Evolutionary conservation across 2,329 filamentous ascomycete genomes (phyloP), one percentile per base, ranked within the genome.

Genomic region (Pyrenophora tritici-repentis): DNA sequence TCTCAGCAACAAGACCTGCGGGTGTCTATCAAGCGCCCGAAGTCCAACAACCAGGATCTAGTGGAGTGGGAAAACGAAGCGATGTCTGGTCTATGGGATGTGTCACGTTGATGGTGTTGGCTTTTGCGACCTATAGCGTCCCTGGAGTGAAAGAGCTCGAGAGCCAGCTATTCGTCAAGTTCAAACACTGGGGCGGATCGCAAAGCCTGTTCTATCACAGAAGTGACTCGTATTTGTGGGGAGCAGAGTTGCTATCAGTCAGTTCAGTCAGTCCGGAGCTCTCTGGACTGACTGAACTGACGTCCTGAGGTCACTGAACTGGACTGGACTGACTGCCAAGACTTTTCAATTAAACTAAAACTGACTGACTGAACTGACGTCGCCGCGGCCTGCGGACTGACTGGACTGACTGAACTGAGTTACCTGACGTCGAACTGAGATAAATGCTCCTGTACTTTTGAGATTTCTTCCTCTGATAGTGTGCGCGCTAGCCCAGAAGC

Each of bases 11-110:
- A 2, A 38, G 35, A 22, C 35, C 35, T 0, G 5, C 18, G 1
- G 35, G 35, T 14, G 1, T 38, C 12, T 38, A 38, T 13, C 35
- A 38, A 2, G 35, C 35, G 2, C 35, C 35, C 0, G 35, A 38
- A 8, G 18, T 38, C 1, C 35, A 38, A 4, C 16, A 38, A 3
- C 3, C 5, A 2, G 6, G n/a, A 0, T 20, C 18, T 8, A 38
- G 35, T 38, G 2, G 1, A 0, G 35, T 17, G n/a, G 35, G 35
- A 1, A 14, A 0, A 8, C 16, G 18, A 0, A 38, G 35, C 8
- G 35, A 38, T 22, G 35, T 38, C 35, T 38, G 35, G 35, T 38
- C 35, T 14, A 38, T 38, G 5, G 35, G 35, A 12, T 38, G 35
- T n/a, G 3, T 38, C 0, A 18, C 35, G 1, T 17, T 38, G 0